These are phyloP conservation scores for Nothophytophthora sp. DNA, from an alignment of 352 stramenopile genomes.

Conservation along the genomic window DNA sequence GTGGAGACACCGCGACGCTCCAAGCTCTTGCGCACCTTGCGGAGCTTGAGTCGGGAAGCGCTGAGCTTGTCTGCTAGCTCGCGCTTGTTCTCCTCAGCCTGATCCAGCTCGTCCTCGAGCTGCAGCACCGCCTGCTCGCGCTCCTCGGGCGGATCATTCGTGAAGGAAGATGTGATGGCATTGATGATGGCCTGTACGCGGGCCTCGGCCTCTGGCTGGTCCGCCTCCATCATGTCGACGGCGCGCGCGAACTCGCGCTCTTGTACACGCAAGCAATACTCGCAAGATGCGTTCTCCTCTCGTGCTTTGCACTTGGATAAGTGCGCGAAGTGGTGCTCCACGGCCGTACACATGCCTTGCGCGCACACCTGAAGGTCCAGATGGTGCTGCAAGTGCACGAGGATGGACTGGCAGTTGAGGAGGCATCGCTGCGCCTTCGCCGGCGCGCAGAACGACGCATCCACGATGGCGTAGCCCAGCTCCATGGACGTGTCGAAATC, in stretches of 20 bases:
- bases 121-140: constrained; percentile 44
- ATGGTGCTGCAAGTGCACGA: constrained; percentile 63
- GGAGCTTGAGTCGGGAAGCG: constrained; percentile 24
- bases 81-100: constrained; percentile 54
- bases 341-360: constrained; percentile 48
- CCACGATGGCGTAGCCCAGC: constrained; percentile 56
- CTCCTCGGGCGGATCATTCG: constrained; percentile 35
- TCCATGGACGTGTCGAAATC: constrained; percentile 45
- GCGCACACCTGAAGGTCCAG: constrained; percentile 54
- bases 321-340: constrained; percentile 66
- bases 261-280: constrained; percentile 60
- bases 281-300: constrained; percentile 32
- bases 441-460: constrained; percentile 58
- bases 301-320: constrained; percentile 47
- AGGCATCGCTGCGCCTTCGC: constrained; percentile 51
- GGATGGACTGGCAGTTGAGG: constrained; percentile 55
- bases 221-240: constrained; percentile 49
- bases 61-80: constrained; percentile 44
- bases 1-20: constrained; percentile 23
- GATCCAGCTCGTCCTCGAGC: constrained; percentile 62
- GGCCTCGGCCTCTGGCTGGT: constrained; percentile 51
- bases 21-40: constrained; percentile 40
- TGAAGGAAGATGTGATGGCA: constrained; percentile 47
- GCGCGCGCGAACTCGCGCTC: constrained; percentile 49
- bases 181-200: constrained; percentile 55